Percentiles rank a stretch among this genome's conserved stretches.
Evolutionary conservation across 108 stramenopile genomes (phyloP).

Genomic region (Cyclotella sp.): DNA sequence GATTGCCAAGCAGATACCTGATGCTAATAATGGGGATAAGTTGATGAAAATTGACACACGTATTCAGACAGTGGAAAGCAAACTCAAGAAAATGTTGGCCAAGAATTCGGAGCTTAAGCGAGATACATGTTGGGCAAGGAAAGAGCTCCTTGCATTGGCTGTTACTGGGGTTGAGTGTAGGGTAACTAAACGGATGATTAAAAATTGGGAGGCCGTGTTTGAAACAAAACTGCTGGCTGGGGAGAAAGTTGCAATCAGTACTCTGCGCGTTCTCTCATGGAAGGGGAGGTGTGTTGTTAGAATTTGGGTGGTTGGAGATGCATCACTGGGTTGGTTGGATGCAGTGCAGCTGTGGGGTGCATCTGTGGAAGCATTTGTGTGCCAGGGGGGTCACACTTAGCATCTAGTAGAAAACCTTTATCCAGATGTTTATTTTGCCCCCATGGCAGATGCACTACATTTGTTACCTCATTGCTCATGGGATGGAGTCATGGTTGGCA

Average conservation of each 20-base stretch:
- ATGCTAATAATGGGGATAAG: conserved; percentile 3
- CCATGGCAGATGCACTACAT: neutral
- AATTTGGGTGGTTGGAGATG: neutral
- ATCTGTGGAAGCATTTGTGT: conserved; percentile 11
- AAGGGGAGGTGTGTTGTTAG: conserved; percentile 8
- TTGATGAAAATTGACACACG: neutral
- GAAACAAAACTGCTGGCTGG: conserved; percentile 2
- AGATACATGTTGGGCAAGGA: neutral
- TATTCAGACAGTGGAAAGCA: conserved; percentile 8
- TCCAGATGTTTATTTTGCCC: conserved; percentile 2
- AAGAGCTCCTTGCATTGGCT: neutral
- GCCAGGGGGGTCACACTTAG: neutral
- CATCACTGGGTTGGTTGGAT: conserved; percentile 19
- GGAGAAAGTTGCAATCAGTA: conserved; percentile 21
- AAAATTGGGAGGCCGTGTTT: neutral
- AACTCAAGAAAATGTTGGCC: neutral
- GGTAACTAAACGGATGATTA: conserved; percentile 10
- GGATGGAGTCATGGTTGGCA: neutral
- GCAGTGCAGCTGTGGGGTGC: conserved; percentile 8
- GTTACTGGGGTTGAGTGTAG: neutral
- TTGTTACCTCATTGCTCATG: conserved; percentile 8
- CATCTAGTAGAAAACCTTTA: conserved; percentile 20
- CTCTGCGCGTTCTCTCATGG: neutral
- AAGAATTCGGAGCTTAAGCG: conserved; percentile 17
- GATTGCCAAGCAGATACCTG: neutral